These are phyloP conservation scores for Fusarium nanum DNA, from an alignment of 2,329 filamentous ascomycete genomes.

Conservation along the genomic window DNA sequence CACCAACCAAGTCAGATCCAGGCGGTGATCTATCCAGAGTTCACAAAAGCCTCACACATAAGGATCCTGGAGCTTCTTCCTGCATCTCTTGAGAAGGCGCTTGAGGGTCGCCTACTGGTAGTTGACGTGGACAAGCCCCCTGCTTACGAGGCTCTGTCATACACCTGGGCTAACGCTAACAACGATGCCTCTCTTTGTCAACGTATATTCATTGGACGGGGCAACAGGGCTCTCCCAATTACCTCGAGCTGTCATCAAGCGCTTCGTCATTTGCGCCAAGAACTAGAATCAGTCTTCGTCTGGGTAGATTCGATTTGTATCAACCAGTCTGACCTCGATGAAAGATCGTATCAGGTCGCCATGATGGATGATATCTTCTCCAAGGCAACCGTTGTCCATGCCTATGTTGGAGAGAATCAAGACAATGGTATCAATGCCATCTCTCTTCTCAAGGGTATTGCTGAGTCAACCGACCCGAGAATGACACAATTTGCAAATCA, in stretches of 20 bases:
- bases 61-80: conserved; percentile 22
- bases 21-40: conserved; percentile 13
- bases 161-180: conserved; percentile 24
- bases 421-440: conserved; percentile 3
- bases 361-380: conserved; percentile 30
- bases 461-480: not conserved
- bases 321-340: conserved; percentile 18
- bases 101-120: conserved; percentile 18
- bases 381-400: conserved; percentile 11
- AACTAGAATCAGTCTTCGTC: not conserved
- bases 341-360: conserved; percentile 26
- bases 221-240: conserved; percentile 23
- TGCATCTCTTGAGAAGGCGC: conserved; percentile 1
- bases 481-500: not conserved
- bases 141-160: conserved; percentile 24
- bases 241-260: conserved; percentile 25
- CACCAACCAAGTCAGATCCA: conserved; percentile 6
- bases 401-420: conserved; percentile 20
- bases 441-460: not conserved
- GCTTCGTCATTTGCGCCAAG: conserved; percentile 7
- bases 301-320: conserved; percentile 34
- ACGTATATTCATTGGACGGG: conserved; percentile 25
- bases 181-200: conserved; percentile 21
- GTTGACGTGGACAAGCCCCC: conserved; percentile 4
- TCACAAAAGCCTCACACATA: conserved; percentile 4